Base-by-base conservation (phyloP, 2,329 filamentous ascomycete genomes). In the Alternaria sp. region DNA sequence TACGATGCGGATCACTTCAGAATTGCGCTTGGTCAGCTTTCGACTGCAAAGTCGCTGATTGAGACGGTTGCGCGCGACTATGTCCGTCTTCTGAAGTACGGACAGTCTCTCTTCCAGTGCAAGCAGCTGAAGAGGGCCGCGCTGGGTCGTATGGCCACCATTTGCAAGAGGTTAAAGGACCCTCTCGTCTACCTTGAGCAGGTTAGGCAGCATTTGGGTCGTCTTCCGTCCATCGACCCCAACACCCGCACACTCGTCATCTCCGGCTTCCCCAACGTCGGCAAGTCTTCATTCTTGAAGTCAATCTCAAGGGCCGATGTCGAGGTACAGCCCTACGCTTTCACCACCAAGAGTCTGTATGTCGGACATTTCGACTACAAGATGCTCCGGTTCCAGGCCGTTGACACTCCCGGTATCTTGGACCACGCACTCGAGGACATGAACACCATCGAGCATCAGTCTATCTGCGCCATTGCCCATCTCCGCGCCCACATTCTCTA, bases 331-430 rank as follows among this genome's bases (percentile, higher is more conserved):
- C 95, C 96, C 19, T 99, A 98, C 80, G 96, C 96, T 57, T 99
- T 99, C 86, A 97, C 96, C 36, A 99, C 96, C 58, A 98, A 98
- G 87, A 93, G 90, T 73, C 86, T 99, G 75, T 99, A 97, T 77
- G 95, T 98, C 28, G 96, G 96, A 63, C 96, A 99, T 83, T 97
- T 98, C 79, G 96, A 98, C 83, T 97, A 97, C 87, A 97, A 97
- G 83, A 96, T 95, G 83, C 93, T 70, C 44, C 87, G 92, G 66
- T 93, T 93, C 83, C 91, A 94, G 83, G 94, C 93, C 26, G 97
- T 99, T 73, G 96, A 99, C 82, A 99, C 96, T 11, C 95, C 95
- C n/a, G 96, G 96, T 85, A 97, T 99, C 71, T 85, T 99, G 65
- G 96, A 99, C 74, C 96, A 99, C 80, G 94, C 95, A 36, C 88